Base-by-base conservation (phyloP, 345 rosid species). In the Eucalyptus albens region DNA sequence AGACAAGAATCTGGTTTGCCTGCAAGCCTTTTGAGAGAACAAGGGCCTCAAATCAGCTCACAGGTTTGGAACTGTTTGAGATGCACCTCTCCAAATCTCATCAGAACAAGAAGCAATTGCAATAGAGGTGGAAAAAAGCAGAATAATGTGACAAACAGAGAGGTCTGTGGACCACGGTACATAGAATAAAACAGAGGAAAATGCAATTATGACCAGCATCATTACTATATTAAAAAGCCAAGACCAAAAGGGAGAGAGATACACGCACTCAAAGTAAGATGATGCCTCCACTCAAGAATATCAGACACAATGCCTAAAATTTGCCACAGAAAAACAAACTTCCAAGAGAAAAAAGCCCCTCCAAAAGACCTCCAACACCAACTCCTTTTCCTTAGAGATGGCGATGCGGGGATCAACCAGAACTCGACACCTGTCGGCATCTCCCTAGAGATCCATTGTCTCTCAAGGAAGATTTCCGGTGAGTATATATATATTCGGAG, bases 361-460 rank as follows among this genome's bases (percentile, higher is more conserved):
- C 88, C 92, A 47, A 87, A 89, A 89, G 45, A 49, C 88, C 88
- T 15, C 45, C 27, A 27, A 51, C 80, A 83, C 60, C 50, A 67
- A n/a, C 81, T 50, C 37, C 29, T 22, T 72, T 88, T 50, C 87
- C 87, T 42, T 31, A 29, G 89, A 49, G 65, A 88, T 24, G 55
- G 10, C 15, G 86, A 83, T 10, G 42, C 87, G 4, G 3, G 27
- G 11, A 90, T 92, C 94, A 92, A 92, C 92, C 62, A 80, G 42
- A 86, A 82, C 77, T 59, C 56, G 89, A 95, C 96, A 92, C 95
- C 92, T 93, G 98, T 93, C 92, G 5, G 31, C 86, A 47, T 49
- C 86, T 69, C 89, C 90, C 26, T 44, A 33, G 13, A 69, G 81
- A 33, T 21, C 81, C 44, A 33, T 69, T 69, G 14, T 22, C 7